phyloP scores from a whole-genome alignment of 345 rosid species.

The Salix caprea region DNA sequence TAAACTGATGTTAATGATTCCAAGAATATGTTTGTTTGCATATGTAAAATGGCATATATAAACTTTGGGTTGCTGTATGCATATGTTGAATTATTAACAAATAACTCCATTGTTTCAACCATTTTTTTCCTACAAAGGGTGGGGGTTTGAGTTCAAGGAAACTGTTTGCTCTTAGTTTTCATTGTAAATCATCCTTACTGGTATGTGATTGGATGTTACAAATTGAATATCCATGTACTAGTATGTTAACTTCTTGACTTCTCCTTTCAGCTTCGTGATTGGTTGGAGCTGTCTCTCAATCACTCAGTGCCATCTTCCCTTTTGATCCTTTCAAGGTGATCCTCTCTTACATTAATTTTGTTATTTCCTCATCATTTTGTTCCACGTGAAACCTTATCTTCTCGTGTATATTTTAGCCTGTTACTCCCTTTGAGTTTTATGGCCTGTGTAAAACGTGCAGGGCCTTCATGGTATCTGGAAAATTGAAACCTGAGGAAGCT shows the following conservation, averaged over 20 bases:
- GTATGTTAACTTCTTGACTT: conserved; percentile 10
- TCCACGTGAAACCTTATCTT: neutral
- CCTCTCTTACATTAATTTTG: neutral
- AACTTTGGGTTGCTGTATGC: neutral
- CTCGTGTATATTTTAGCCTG: conserved; percentile 3
- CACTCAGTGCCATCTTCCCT: conserved; percentile 87
- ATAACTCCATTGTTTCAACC: neutral
- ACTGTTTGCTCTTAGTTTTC: neutral
- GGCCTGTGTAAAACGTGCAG: conserved; percentile 30
- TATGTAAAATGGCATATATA: neutral
- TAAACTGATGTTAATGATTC: neutral
- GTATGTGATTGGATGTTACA: neutral
- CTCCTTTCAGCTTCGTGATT: conserved; percentile 62
- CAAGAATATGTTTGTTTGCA: neutral
- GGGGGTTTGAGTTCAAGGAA: neutral
- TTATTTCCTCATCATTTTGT: conserved; percentile 2
- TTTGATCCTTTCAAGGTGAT: conserved; percentile 69
- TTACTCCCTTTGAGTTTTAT: conserved; percentile 8
- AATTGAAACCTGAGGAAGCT: conserved; percentile 78
- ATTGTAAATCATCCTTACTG: neutral
- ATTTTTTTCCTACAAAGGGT: neutral
- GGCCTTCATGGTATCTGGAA: conserved; percentile 81
- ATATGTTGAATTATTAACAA: neutral
- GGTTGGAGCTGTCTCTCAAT: conserved; percentile 87
- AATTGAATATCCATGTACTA: neutral